Evolutionary conservation across 768 basidiomycete species (phyloP).

Genomic region (Mycena metata): DNA sequence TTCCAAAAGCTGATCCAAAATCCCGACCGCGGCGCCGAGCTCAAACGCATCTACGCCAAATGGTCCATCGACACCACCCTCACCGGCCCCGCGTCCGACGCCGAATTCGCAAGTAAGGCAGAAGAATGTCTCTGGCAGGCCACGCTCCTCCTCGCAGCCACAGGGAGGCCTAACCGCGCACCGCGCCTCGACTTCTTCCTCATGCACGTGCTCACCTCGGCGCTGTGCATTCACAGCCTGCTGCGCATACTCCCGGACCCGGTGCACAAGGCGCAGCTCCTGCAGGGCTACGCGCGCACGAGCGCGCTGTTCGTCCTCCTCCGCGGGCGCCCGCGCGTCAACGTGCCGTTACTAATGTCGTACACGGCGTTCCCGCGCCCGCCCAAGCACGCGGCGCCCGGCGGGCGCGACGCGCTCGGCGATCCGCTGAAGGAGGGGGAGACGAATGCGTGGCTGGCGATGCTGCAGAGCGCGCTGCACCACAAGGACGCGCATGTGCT

Average conservation of each 20-base stretch:
- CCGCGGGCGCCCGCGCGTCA: slow-evolving; percentile 58
- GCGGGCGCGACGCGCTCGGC: no score
- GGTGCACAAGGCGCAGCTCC: slow-evolving; percentile 48
- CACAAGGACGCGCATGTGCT: slow-evolving; percentile 58
- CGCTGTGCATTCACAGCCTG: slow-evolving; percentile 55
- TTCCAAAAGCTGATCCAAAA: slow-evolving; percentile 44
- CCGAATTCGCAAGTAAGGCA: slow-evolving; percentile 46
- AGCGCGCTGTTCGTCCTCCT: slow-evolving; percentile 48
- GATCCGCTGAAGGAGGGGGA: slow-evolving; percentile 37
- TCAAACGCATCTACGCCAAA: slow-evolving; percentile 50
- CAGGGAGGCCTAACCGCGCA: slow-evolving; percentile 50
- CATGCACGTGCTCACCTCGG: slow-evolving; percentile 58
- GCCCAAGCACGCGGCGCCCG: no score
- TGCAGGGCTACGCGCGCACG: slow-evolving; percentile 50
- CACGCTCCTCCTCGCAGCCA: slow-evolving; percentile 53
- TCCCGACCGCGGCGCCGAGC: slow-evolving; percentile 48
- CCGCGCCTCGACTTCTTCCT: slow-evolving; percentile 59
- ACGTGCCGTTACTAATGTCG: slow-evolving; percentile 54
- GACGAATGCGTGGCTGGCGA: slow-evolving; percentile 56
- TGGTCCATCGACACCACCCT: slow-evolving; percentile 48
- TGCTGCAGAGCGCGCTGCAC: slow-evolving; percentile 49
- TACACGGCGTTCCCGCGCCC: slow-evolving; percentile 51
- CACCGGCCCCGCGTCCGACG: slow-evolving; percentile 29
- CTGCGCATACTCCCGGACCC: slow-evolving; percentile 41
- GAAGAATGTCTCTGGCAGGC: slow-evolving; percentile 56